Conservation (phyloP, 2,329 filamentous ascomycete species). For the Neopestalotiopsis clavispora region DNA sequence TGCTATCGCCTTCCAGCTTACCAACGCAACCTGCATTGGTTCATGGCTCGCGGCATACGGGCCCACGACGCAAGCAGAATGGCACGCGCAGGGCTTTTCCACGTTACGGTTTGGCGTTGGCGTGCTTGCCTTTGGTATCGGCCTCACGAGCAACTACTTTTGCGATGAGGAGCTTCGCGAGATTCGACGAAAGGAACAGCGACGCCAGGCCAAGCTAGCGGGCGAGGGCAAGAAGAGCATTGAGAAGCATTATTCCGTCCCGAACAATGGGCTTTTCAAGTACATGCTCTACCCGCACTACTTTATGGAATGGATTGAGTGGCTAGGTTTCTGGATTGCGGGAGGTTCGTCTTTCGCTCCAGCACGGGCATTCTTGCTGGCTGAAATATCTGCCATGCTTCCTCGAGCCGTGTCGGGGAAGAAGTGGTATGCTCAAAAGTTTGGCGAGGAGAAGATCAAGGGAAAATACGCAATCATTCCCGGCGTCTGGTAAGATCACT, state of each 20-base stretch:
- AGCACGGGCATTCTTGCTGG: constrained; percentile 80
- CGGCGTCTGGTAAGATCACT: constrained; percentile 28
- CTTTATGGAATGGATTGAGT: constrained; percentile 96
- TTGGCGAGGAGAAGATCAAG: constrained; percentile 82
- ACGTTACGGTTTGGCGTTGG: constrained; percentile 63
- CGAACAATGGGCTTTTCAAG: constrained; percentile 80
- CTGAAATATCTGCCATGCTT: constrained; percentile 89
- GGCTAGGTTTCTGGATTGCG: constrained; percentile 85
- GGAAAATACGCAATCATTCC: constrained; percentile 74
- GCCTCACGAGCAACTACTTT: constrained; percentile 80
- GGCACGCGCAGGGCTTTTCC: constrained; percentile 45
- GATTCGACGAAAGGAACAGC: constrained; percentile 74
- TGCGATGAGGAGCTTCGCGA: constrained; percentile 90
- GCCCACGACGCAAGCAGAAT: constrained; percentile 61
- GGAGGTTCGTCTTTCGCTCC: constrained; percentile 72
- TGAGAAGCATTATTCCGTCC: constrained; percentile 86
- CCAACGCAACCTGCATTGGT: constrained; percentile 79
- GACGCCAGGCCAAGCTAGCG: constrained; percentile 56
- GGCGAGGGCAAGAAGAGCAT: constrained; percentile 50
- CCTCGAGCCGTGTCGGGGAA: constrained; percentile 82
- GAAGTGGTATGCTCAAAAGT: constrained; percentile 86
- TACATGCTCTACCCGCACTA: constrained; percentile 92
- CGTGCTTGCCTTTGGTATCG: constrained; percentile 75
- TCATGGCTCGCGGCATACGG: constrained; percentile 85
- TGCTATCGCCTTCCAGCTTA: constrained; percentile 76